Percentiles rank a stretch among this genome's conserved stretches.
Conservation (phyloP, 805 yeast genomes). For the Candida stauntonica region DNA sequence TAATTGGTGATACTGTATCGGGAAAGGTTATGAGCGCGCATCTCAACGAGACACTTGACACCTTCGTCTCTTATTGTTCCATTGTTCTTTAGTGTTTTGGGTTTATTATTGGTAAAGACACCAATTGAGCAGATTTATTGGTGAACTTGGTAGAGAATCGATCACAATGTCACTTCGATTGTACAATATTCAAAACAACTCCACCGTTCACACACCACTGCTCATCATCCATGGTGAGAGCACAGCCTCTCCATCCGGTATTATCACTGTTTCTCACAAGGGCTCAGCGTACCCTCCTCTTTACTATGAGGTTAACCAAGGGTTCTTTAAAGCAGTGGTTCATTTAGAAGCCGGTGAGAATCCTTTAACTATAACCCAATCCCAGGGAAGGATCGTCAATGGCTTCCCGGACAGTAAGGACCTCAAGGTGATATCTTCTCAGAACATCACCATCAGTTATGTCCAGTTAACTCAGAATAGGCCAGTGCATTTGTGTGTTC, state of each 20-base stretch:
- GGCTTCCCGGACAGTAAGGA: slow-evolving; percentile 26
- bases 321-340: slow-evolving; percentile 70
- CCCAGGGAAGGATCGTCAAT: slow-evolving; percentile 33
- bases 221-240: slow-evolving; percentile 46
- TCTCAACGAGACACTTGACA: too few species aligned
- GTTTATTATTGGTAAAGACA: too few species aligned
- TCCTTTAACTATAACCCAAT: slow-evolving; percentile 45
- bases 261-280: slow-evolving; percentile 40
- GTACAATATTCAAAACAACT: slow-evolving; percentile 31
- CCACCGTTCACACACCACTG: slow-evolving; percentile 44
- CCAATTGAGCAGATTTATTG: too few species aligned
- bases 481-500: slow-evolving; percentile 75
- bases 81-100: too few species aligned
- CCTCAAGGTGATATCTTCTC: neutral
- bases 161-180: slow-evolving; percentile 22
- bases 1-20: too few species aligned
- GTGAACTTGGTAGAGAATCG: neutral
- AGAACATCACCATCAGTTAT: slow-evolving; percentile 38
- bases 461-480: slow-evolving; percentile 58
- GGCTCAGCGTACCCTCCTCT: slow-evolving; percentile 53
- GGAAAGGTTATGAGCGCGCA: too few species aligned
- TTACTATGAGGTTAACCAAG: slow-evolving; percentile 61
- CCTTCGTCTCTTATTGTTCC: too few species aligned
- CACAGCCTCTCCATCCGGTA: slow-evolving; percentile 28
- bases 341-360: slow-evolving; percentile 72